Percentiles rank a stretch among this genome's conserved stretches.
Evolutionary conservation across 2,329 filamentous ascomycete genomes (phyloP).

Genomic region (Clonostachys byssicola): DNA sequence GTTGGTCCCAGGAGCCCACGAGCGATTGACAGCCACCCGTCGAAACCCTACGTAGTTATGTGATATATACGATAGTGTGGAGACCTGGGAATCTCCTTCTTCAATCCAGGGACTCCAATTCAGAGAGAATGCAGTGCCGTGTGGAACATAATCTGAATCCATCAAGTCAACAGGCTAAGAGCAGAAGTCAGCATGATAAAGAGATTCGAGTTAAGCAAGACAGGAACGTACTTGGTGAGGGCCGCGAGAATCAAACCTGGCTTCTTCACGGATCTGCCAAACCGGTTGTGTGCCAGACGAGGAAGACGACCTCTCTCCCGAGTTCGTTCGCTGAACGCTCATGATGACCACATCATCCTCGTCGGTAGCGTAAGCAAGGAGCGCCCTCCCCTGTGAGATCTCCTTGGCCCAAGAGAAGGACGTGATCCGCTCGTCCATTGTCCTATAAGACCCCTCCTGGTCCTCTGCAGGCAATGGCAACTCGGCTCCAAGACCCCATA

Average conservation of each 20-base stretch:
- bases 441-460: slow-evolving; percentile 19
- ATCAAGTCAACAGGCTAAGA: slow-evolving; percentile 17
- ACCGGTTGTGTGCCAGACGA: slow-evolving; percentile 17
- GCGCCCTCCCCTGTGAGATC: slow-evolving; percentile 29
- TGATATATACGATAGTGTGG: slow-evolving; percentile 45
- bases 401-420: slow-evolving; percentile 50
- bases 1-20: slow-evolving; percentile 25
- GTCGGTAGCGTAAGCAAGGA: slow-evolving; percentile 50
- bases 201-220: background rate
- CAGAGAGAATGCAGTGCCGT: slow-evolving; percentile 43
- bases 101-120: slow-evolving; percentile 51
- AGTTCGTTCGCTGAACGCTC: slow-evolving; percentile 29
- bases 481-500: slow-evolving; percentile 52
- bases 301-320: slow-evolving; percentile 4
- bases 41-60: slow-evolving; percentile 52
- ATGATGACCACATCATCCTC: slow-evolving; percentile 44
- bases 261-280: slow-evolving; percentile 48
- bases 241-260: slow-evolving; percentile 40
- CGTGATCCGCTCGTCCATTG: slow-evolving; percentile 38
- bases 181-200: background rate
- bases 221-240: slow-evolving; percentile 28
- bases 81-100: slow-evolving; percentile 23
- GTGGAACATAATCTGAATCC: slow-evolving; percentile 45
- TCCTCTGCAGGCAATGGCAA: slow-evolving; percentile 40
- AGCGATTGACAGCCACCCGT: slow-evolving; percentile 32